Evolutionary conservation across 495 filamentous ascomycete species (phyloP), one percentile per base, ranked within the genome.

Genomic region (Aspergillus conjunctus): DNA sequence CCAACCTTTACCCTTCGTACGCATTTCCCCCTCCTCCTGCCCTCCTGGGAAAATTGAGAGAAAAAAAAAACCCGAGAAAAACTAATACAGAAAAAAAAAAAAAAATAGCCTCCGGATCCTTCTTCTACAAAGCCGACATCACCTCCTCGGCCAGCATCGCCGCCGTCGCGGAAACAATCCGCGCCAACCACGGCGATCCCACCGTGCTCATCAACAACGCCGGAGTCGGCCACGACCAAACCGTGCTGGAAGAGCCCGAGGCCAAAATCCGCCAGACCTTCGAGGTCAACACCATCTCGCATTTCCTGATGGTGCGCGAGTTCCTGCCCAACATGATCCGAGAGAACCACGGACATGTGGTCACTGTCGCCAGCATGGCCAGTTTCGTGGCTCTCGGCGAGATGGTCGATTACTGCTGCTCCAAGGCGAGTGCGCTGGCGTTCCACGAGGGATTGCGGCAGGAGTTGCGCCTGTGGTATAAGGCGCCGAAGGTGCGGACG

Each of bases 141-240:
- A 83, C 82, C 31, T 78, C 75, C 21, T 74, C 76, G 0, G 67
- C 67, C 20, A 73, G 66, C 51, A 76, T 88, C 49, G 68, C 71
- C 17, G 52, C 71, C 20, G 71, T 78, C 4, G 83, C 76, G 7
- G 70, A 73, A 39, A 66, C 71, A 2, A 79, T 88, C 58, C 78
- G 80, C 45, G 65, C 63, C 6, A 67, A 76, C 4, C 73, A 79
- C 33, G 78, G 84, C 58, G 69, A 79, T 43, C 79, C 83, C 11
- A 80, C 78, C 0, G 79, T 88, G 12, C 71, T 87, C 45, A 69
- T 87, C 64, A 87, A 87, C 76, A 88, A 88, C 56, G 85, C 85
- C 12, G 84, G 84, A 33, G 74, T 87, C 30, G 77, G 73, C 32
- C 68, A 73, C 33, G 72, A 77, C 15, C 70, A 72, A 15, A 68